Conservation (phyloP, 1,139 yeast species). For the Yamadazyma jaroonii region DNA sequence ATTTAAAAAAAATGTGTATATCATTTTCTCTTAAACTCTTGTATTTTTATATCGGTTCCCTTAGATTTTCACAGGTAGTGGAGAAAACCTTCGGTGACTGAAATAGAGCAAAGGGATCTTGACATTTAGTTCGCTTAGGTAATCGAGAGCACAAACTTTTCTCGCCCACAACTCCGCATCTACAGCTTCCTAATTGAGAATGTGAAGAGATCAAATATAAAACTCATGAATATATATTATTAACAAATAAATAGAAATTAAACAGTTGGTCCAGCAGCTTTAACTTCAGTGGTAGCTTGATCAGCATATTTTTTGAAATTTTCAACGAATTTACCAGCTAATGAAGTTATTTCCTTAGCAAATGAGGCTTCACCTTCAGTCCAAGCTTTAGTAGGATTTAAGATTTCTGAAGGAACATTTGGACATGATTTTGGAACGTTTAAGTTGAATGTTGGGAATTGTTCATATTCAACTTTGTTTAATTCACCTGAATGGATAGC, state of each 20-base stretch:
- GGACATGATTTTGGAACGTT: slow-evolving; percentile 80
- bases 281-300: slow-evolving; percentile 81
- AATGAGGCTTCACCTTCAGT: slow-evolving; percentile 67
- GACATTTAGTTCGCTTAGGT: too few relatives aligned
- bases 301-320: slow-evolving; percentile 84
- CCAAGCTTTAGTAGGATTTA: slow-evolving; percentile 91
- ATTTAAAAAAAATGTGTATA: too few relatives aligned
- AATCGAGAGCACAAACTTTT: too few relatives aligned
- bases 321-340: slow-evolving; percentile 77
- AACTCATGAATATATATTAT: neutral
- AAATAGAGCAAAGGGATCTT: too few relatives aligned
- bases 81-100: too few relatives aligned
- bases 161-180: too few relatives aligned
- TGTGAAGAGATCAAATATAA: too few relatives aligned
- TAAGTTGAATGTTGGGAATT: slow-evolving; percentile 83
- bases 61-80: too few relatives aligned
- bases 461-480: slow-evolving; percentile 76
- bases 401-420: slow-evolving; percentile 77
- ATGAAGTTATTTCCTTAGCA: slow-evolving; percentile 62
- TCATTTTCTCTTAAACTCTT: too few relatives aligned
- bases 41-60: too few relatives aligned
- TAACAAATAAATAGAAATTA: slow-evolving; percentile 13
- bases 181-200: too few relatives aligned
- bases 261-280: slow-evolving; percentile 84
- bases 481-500: slow-evolving; percentile 92